phyloP scores from a whole-genome alignment of 2,329 filamentous ascomycete genomes.

The Hypoxylon rubiginosum region DNA sequence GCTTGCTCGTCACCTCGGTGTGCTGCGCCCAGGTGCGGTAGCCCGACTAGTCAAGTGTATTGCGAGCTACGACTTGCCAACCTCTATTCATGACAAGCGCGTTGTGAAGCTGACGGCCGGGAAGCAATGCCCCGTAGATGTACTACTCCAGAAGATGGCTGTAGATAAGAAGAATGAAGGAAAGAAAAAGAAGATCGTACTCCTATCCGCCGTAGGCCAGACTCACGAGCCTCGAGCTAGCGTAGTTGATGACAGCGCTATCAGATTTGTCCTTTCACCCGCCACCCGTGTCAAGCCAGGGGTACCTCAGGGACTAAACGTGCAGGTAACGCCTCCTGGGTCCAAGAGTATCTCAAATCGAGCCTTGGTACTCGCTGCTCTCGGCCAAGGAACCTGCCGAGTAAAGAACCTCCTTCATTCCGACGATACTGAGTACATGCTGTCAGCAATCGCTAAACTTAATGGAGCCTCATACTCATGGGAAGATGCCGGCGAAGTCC shows the following conservation, averaged over 20 bases:
- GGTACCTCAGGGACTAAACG: slow-evolving; percentile 73
- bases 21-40: slow-evolving; percentile 87
- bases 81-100: slow-evolving; percentile 84
- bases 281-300: slow-evolving; percentile 81
- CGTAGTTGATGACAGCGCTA: slow-evolving; percentile 86
- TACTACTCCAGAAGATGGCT: slow-evolving; percentile 91
- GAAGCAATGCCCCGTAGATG: slow-evolving; percentile 88
- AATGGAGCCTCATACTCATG: slow-evolving; percentile 90
- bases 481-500: slow-evolving; percentile 93
- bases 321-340: slow-evolving; percentile 88
- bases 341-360: slow-evolving; percentile 99
- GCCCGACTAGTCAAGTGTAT: slow-evolving; percentile 93
- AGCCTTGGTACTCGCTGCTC: slow-evolving; percentile 91
- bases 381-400: slow-evolving; percentile 86
- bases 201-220: slow-evolving; percentile 89
- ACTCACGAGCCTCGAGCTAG: slow-evolving; percentile 90
- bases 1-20: slow-evolving; percentile 87
- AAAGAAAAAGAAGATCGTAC: slow-evolving; percentile 93
- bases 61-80: slow-evolving; percentile 91
- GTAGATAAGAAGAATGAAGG: slow-evolving; percentile 99
- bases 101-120: slow-evolving; percentile 86
- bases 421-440: slow-evolving; percentile 97
- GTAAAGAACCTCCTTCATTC: slow-evolving; percentile 95
- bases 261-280: slow-evolving; percentile 85
- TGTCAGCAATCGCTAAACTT: slow-evolving; percentile 88